Evolutionary conservation across 2,329 filamentous ascomycete genomes (phyloP).

Genomic region (Raffaelea ambrosiae): DNA sequence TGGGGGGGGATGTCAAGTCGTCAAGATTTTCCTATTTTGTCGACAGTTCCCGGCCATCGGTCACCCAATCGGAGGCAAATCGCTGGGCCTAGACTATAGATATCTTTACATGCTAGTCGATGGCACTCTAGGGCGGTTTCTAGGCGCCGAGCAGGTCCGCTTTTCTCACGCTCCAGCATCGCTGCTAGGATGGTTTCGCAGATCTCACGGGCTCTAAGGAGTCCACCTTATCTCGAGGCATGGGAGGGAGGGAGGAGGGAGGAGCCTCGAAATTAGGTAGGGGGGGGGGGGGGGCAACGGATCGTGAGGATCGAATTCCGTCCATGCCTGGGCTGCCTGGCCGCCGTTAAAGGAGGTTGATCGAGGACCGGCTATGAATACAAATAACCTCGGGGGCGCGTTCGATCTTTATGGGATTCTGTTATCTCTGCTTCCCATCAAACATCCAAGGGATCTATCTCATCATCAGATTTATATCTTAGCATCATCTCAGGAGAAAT

Average conservation of each 20-base stretch:
- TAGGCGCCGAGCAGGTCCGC: background rate
- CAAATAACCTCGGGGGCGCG: background rate
- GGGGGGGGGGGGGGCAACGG: background rate
- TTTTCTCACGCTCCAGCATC: background rate
- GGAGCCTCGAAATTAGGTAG: too few species aligned
- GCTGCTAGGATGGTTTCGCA: background rate
- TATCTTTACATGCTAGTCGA: slow-evolving; percentile 2
- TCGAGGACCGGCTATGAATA: background rate
- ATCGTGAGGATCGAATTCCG: background rate
- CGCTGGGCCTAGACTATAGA: slow-evolving; percentile 6
- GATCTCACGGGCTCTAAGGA: too few species aligned
- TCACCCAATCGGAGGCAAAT: slow-evolving; percentile 8
- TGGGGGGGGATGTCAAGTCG: background rate
- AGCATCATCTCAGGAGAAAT: too few species aligned
- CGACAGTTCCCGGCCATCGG: background rate
- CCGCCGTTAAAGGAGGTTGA: too few species aligned
- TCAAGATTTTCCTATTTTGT: slow-evolving; percentile 9
- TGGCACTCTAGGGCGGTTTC: background rate
- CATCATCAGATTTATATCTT: too few species aligned
- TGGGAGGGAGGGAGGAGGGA: too few species aligned
- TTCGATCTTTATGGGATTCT: background rate
- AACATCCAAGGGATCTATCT: too few species aligned
- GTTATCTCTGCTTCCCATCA: background rate
- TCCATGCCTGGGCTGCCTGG: too few species aligned
- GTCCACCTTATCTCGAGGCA: too few species aligned